phyloP scores from a whole-genome alignment of 1,284 basidiomycete genomes.

The Apiotrichum gracile region DNA sequence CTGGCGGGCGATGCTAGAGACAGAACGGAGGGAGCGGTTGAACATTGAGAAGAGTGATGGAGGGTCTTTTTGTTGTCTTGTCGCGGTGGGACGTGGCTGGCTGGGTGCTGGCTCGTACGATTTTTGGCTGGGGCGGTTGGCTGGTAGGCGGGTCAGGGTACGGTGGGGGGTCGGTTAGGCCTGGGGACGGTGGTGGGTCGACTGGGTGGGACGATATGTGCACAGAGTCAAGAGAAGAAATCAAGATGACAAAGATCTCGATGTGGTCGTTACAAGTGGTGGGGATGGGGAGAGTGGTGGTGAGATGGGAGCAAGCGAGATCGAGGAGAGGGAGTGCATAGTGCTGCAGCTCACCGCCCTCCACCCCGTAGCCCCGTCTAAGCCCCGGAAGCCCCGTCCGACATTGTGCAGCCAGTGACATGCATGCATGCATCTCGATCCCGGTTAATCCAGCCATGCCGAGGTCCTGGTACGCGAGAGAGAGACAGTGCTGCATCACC shows the following conservation, averaged over 20 bases:
- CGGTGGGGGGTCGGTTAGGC: background rate
- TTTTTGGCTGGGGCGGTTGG: background rate
- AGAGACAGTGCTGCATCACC: too few species aligned
- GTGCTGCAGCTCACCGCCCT: too few species aligned
- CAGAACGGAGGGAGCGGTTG: constrained; percentile 13
- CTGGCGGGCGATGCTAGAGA: constrained; percentile 13
- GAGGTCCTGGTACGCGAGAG: too few species aligned
- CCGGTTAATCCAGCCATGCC: background rate
- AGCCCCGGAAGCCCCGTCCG: too few species aligned
- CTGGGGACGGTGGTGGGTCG: background rate
- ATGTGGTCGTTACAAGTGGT: too few species aligned
- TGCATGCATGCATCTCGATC: background rate
- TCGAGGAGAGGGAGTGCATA: too few species aligned
- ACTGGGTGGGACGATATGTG: background rate
- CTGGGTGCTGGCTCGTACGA: constrained; percentile 9
- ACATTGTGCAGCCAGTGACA: background rate
- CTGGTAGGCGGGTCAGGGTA: background rate
- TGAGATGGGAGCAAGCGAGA: too few species aligned
- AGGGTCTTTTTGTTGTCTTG: background rate
- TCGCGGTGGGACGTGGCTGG: background rate
- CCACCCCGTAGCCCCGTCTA: too few species aligned
- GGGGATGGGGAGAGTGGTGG: too few species aligned
- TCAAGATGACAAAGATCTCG: too few species aligned
- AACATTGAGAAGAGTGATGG: constrained; percentile 8
- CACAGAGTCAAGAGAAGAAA: too few species aligned